Conservation (phyloP, 2,329 filamentous ascomycete genomes). For the Pseudogymnoascus sp. region DNA sequence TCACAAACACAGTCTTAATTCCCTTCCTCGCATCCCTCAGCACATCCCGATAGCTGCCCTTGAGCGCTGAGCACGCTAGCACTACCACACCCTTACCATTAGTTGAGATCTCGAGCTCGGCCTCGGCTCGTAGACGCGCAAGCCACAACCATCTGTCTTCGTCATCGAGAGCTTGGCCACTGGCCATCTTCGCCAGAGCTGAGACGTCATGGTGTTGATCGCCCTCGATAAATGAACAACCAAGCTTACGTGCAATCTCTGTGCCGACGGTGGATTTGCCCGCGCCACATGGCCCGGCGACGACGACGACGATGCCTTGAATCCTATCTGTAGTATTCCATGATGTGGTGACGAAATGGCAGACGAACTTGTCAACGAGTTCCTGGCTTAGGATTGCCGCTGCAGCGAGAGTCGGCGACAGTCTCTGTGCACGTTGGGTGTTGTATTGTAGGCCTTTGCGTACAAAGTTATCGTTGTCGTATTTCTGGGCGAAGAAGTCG, state of each 20-base stretch:
- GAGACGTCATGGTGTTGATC: conserved; percentile 30
- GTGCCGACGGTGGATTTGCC: conserved; percentile 33
- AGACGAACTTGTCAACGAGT: conserved; percentile 15
- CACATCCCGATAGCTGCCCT: conserved; percentile 27
- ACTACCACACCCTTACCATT: conserved; percentile 25
- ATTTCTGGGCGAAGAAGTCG: conserved; percentile 43
- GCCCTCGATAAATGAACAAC: conserved; percentile 33
- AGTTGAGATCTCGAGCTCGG: conserved; percentile 22
- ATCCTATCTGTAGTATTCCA: conserved; percentile 14
- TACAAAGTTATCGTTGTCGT: conserved; percentile 36
- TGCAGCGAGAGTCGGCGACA: conserved; percentile 14
- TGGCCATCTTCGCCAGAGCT: conserved; percentile 28
- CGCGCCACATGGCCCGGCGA: conserved; percentile 35
- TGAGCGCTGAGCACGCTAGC: conserved; percentile 35
- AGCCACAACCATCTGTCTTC: conserved; percentile 29
- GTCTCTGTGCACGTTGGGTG: conserved; percentile 11
- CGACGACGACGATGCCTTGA: conserved; percentile 24
- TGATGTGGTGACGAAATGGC: conserved; percentile 11
- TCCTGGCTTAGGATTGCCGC: conserved; percentile 12
- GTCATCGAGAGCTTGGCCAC: conserved; percentile 26
- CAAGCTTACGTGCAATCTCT: conserved; percentile 24
- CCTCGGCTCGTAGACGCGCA: conserved; percentile 20
- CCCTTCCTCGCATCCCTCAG: conserved; percentile 22
- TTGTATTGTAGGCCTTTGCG: conserved; percentile 24
- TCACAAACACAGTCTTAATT: conserved; percentile 27